Evolutionary conservation across 495 filamentous ascomycete species (phyloP).

Genomic region (Letharia columbiana): DNA sequence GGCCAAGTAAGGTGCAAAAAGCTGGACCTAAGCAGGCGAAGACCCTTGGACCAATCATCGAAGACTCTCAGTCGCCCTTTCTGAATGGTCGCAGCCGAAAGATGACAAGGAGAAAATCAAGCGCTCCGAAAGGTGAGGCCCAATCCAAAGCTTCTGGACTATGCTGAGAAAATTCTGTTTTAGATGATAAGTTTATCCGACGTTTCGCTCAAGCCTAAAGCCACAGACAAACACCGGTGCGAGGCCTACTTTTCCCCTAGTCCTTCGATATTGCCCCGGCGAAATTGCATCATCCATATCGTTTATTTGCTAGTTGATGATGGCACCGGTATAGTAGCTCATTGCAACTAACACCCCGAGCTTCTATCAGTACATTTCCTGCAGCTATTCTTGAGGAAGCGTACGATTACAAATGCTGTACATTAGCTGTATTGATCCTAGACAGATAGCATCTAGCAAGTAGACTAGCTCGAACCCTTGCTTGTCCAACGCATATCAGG

Average conservation of each 20-base stretch:
- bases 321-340: background rate
- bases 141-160: too few relatives aligned
- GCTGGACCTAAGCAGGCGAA: background rate
- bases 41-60: slow-evolving; percentile 15
- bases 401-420: background rate
- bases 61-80: slow-evolving; percentile 21
- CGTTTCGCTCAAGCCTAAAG: slow-evolving; percentile 2
- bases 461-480: background rate
- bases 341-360: background rate
- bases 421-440: background rate
- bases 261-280: too few relatives aligned
- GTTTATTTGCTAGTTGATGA: background rate
- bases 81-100: slow-evolving; percentile 17
- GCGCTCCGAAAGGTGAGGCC: slow-evolving; percentile 5
- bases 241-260: too few relatives aligned
- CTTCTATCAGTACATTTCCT: background rate
- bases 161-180: background rate
- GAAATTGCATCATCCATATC: background rate
- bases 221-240: background rate
- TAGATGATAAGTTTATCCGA: slow-evolving; percentile 7
- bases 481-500: background rate
- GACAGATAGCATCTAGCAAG: background rate
- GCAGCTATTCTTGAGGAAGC: background rate
- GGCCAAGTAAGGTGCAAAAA: slow-evolving; percentile 3
- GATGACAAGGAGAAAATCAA: slow-evolving; percentile 1